A percentile compares a stretch with the other conserved stretches of the same genome.
Evolutionary conservation across 306 rosid species (phyloP).

Genomic region (Quercus bicolor): DNA sequence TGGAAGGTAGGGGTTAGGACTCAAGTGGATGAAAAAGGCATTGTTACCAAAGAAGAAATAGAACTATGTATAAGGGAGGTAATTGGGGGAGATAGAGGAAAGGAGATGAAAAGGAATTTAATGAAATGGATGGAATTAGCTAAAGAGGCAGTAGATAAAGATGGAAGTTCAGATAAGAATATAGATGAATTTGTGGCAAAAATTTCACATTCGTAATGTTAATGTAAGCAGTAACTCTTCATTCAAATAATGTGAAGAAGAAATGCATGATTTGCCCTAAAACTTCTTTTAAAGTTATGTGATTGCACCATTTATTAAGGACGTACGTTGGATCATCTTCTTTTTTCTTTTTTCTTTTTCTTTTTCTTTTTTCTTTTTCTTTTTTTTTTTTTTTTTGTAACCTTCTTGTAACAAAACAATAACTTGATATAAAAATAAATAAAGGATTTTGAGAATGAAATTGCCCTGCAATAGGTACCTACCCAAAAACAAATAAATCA

Average conservation of each 20-base stretch:
- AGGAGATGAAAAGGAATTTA: constrained; percentile 8
- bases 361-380: too few species aligned
- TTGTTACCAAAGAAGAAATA: constrained; percentile 9
- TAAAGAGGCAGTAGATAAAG: constrained; percentile 5
- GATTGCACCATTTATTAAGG: too few species aligned
- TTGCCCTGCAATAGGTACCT: too few species aligned
- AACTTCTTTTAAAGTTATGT: too few species aligned
- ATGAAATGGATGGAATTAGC: constrained; percentile 8
- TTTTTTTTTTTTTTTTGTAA: too few species aligned
- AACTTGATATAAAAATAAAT: too few species aligned
- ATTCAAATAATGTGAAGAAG: neutral
- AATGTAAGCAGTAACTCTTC: neutral
- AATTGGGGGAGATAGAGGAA: constrained; percentile 15
- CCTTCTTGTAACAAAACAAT: too few species aligned
- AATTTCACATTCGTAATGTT: neutral
- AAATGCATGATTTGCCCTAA: neutral
- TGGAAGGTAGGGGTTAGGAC: constrained; percentile 19
- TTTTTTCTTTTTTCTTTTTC: too few species aligned
- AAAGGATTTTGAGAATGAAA: too few species aligned
- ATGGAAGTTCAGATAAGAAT: constrained; percentile 19
- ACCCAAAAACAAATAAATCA: too few species aligned
- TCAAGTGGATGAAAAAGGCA: neutral
- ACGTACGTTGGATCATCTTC: too few species aligned
- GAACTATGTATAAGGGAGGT: neutral
- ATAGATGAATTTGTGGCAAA: constrained; percentile 3